Percentiles rank a stretch among this genome's conserved stretches.
Evolutionary conservation across 768 basidiomycete genomes (phyloP).

Genomic region (Daedalea quercina): DNA sequence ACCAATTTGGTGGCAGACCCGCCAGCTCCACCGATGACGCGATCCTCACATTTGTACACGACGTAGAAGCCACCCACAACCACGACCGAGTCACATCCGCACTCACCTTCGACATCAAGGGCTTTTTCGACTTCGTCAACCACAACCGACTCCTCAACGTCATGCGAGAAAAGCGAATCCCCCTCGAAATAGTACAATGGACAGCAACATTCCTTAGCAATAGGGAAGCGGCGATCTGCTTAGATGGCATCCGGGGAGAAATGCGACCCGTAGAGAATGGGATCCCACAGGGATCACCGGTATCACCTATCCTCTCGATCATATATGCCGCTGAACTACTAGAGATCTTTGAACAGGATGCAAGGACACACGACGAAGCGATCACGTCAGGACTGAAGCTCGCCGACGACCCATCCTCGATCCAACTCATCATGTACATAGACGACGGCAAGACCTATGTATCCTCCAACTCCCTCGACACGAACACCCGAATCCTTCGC

Average conservation of each 20-base stretch:
- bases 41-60: slow-evolving; percentile 14
- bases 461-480: slow-evolving; percentile 1
- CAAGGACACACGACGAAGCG: slow-evolving; percentile 10
- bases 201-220: slow-evolving; percentile 7
- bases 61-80: slow-evolving; percentile 8
- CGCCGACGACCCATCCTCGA: not conserved
- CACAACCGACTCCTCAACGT: slow-evolving; percentile 8
- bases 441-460: slow-evolving; percentile 25
- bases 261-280: slow-evolving; percentile 25
- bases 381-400: not conserved
- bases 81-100: slow-evolving; percentile 3
- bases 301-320: slow-evolving; percentile 8
- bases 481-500: not conserved
- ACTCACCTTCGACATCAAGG: slow-evolving; percentile 17
- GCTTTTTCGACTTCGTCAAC: slow-evolving; percentile 19
- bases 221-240: slow-evolving; percentile 8
- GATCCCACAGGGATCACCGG: slow-evolving; percentile 28
- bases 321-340: slow-evolving; percentile 7
- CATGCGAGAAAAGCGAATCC: slow-evolving; percentile 3
- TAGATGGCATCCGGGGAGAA: slow-evolving; percentile 11
- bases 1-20: too few species aligned
- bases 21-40: slow-evolving; percentile 14
- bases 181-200: slow-evolving; percentile 8
- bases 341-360: slow-evolving; percentile 1
- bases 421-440: slow-evolving; percentile 22